These are phyloP conservation scores for Alternaria atra DNA, from an alignment of 2,329 filamentous ascomycete genomes.

Conservation along the genomic window DNA sequence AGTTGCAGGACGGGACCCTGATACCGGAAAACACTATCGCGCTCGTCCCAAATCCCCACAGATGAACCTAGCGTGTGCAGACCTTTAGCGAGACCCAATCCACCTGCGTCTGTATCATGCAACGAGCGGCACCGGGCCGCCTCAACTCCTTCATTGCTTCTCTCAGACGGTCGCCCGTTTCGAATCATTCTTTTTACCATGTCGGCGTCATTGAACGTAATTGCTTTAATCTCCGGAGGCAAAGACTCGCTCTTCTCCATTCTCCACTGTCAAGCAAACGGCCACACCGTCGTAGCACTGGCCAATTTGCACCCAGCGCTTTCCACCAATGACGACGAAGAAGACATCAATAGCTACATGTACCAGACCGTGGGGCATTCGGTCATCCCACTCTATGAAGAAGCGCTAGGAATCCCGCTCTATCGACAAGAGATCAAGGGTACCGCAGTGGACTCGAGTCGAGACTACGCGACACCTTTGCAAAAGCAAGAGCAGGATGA, in stretches of 20 bases:
- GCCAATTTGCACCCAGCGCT: conserved; percentile 80
- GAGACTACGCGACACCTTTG: conserved; percentile 68
- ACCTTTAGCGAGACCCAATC: conserved; percentile 21
- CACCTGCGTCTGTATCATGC: conserved; percentile 11
- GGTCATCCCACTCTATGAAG: conserved; percentile 83
- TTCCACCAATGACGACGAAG: conserved; percentile 55
- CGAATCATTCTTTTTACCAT: conserved; percentile 11
- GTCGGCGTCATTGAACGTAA: conserved; percentile 63
- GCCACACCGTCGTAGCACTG: conserved; percentile 84
- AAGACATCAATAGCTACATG: conserved; percentile 98
- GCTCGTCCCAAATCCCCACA: conserved; percentile 8
- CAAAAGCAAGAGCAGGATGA: conserved; percentile 67
- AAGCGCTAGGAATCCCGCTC: conserved; percentile 80
- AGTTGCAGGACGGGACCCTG: conserved; percentile 5
- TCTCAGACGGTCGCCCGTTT: conserved; percentile 4
- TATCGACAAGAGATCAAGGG: conserved; percentile 83
- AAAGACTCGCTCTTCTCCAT: conserved; percentile 97
- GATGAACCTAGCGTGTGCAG: conserved; percentile 19
- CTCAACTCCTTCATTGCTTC: conserved; percentile 12
- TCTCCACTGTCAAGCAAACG: conserved; percentile 86
- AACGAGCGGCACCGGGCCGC: conserved; percentile 13
- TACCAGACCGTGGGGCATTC: conserved; percentile 96
- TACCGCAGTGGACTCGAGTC: conserved; percentile 71
- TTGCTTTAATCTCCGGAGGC: conserved; percentile 92
- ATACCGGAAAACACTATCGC: conserved; percentile 8